Base-by-base conservation (phyloP, 1,139 yeast genomes). In the Lodderomyces beijingensis region DNA sequence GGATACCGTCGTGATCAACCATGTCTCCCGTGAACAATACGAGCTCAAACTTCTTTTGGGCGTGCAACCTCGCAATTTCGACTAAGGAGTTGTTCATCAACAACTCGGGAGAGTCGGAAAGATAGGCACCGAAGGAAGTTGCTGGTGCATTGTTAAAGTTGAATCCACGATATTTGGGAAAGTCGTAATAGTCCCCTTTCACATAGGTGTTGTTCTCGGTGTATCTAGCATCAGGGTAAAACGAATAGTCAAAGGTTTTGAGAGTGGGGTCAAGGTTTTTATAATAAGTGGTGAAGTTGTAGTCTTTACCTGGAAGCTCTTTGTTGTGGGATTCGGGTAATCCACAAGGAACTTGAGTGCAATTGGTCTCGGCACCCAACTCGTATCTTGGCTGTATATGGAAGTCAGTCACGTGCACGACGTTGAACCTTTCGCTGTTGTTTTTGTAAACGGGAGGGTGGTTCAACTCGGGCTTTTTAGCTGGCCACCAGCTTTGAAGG, bases 21-120 rank as follows among this genome's bases (percentile, higher is more conserved):
- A 78, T 59, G 46, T 79, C 88, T 34, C 87, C 88, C 2, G 87
- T 80, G 60, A 79, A 80, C 17, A 80, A 50, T 3, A 79, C 69
- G 49, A 80, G 79, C 33, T 76, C 79, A 44, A 71, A 79, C 7
- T 62, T 50, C 13, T 61, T 46, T 13, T 55, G 46, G 25, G 54
- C 36, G 41, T 61, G 56, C 30, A 57, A 53, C 19, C 62, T 46
- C 10, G 61, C 58, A 37, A 76, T 63, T 16, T 73, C 59, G 28
- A 62, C 59, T 51, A 79, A 58, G 16, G 82, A 68, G 40, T 70
- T 73, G 50, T 77, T 77, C 45, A 79, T 56, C 42, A 79, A 57
- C 5, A 72, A 47, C 41, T 74, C 79, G 4, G 88, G 87, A 6
- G 82, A 63, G 50, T 80, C 88, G 55, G 87, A 79, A 21, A 52